Conservation (phyloP, 2,329 filamentous ascomycete species). For the Phialophora verrucosa region DNA sequence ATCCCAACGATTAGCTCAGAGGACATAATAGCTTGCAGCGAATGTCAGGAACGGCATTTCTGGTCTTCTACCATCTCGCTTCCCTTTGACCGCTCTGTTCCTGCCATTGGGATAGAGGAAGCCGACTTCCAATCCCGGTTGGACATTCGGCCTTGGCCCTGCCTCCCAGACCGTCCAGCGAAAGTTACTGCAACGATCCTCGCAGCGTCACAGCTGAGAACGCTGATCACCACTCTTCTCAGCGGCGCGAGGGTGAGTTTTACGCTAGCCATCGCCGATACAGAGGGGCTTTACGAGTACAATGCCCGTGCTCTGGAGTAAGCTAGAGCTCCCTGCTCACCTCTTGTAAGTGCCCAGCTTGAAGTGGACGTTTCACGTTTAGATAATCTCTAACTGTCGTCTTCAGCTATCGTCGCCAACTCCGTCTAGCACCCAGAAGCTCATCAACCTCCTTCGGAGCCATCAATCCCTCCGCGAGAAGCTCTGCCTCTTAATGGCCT, state of each 20-base stretch:
- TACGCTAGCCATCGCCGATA: not conserved
- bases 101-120: not conserved
- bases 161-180: not conserved
- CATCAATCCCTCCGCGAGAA: not conserved
- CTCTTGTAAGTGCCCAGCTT: not conserved
- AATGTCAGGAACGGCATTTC: constrained; percentile 1
- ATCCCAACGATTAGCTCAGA: too few relatives aligned
- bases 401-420: not conserved
- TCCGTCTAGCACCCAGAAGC: not conserved
- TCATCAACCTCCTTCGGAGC: not conserved
- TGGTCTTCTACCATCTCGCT: not conserved
- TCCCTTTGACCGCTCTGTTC: not conserved
- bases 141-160: not conserved
- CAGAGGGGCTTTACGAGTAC: not conserved
- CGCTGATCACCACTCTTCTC: not conserved
- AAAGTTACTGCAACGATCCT: not conserved
- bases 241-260: not conserved
- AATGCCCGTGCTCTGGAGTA: not conserved
- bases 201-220: not conserved
- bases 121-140: not conserved
- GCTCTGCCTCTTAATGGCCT: not conserved
- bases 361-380: not conserved
- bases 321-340: not conserved
- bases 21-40: not conserved
- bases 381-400: not conserved